phyloP scores from a whole-genome alignment of 1,139 yeast genomes.

The Candida sanyaensis region DNA sequence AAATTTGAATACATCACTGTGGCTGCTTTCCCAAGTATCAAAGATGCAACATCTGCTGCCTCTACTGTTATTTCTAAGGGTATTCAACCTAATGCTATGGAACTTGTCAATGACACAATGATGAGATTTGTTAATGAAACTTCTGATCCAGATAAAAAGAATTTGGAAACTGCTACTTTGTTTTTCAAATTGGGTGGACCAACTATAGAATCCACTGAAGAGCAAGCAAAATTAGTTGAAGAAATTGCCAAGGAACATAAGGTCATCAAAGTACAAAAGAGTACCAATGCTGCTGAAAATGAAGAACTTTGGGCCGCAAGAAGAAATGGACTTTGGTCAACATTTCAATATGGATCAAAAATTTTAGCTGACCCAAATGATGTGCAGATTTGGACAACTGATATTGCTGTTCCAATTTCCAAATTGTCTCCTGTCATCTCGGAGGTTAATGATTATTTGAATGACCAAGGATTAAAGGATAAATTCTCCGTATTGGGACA shows the following conservation, averaged over 20 bases:
- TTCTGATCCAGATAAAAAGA: slow-evolving; percentile 22
- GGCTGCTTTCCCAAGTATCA: slow-evolving; percentile 42
- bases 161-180: slow-evolving; percentile 69
- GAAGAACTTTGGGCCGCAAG: slow-evolving; percentile 84
- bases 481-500: slow-evolving; percentile 58
- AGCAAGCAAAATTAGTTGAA: slow-evolving; percentile 56
- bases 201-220: slow-evolving; percentile 50
- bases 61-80: slow-evolving; percentile 37
- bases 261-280: slow-evolving; percentile 56
- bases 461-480: slow-evolving; percentile 35
- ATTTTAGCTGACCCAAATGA: slow-evolving; percentile 49
- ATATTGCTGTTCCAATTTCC: slow-evolving; percentile 65
- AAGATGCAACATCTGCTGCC: slow-evolving; percentile 47
- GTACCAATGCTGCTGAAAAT: slow-evolving; percentile 65
- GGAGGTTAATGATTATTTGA: slow-evolving; percentile 51
- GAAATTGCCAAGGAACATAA: slow-evolving; percentile 53
- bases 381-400: slow-evolving; percentile 82
- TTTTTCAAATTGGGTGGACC: slow-evolving; percentile 74
- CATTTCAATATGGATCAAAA: slow-evolving; percentile 62
- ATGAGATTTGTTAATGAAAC: slow-evolving; percentile 43
- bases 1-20: slow-evolving; percentile 38
- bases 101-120: slow-evolving; percentile 40
- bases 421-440: slow-evolving; percentile 47
- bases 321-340: slow-evolving; percentile 86
- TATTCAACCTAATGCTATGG: slow-evolving; percentile 47